phyloP scores from a whole-genome alignment of 2,329 filamentous ascomycete species.

The Neodidymelliopsis sp. region DNA sequence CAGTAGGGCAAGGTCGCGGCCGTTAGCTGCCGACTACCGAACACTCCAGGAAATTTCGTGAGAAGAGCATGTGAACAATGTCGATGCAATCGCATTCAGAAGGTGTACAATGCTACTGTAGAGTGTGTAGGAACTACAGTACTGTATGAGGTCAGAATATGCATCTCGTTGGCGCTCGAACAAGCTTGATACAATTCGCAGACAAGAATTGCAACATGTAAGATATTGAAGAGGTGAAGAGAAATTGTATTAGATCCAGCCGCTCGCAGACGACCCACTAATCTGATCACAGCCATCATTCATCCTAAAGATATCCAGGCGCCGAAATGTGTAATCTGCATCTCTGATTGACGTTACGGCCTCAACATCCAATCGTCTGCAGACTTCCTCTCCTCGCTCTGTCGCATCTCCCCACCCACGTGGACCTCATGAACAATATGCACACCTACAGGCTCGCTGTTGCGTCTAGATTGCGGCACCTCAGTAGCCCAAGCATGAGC shows the following conservation, averaged over 20 bases:
- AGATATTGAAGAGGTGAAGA: too few relatives aligned
- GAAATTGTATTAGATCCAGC: not conserved
- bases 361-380: slow-evolving; percentile 10
- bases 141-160: too few relatives aligned
- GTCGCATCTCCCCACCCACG: slow-evolving; percentile 19
- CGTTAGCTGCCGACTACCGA: not conserved
- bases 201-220: too few relatives aligned
- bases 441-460: slow-evolving; percentile 24
- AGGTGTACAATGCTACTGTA: too few relatives aligned
- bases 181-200: too few relatives aligned
- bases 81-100: too few relatives aligned
- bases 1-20: not conserved
- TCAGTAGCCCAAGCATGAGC: slow-evolving; percentile 37
- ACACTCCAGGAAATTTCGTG: not conserved
- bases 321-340: not conserved
- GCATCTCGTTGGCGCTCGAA: too few relatives aligned
- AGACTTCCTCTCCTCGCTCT: slow-evolving; percentile 16
- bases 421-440: slow-evolving; percentile 39
- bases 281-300: too few relatives aligned
- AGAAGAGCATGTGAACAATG: too few relatives aligned
- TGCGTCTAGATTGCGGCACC: not conserved
- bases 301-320: not conserved
- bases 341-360: not conserved
- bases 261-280: not conserved
- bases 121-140: too few relatives aligned